Conservation (phyloP, 345 rosid genomes). For the Populus ilicifolia region DNA sequence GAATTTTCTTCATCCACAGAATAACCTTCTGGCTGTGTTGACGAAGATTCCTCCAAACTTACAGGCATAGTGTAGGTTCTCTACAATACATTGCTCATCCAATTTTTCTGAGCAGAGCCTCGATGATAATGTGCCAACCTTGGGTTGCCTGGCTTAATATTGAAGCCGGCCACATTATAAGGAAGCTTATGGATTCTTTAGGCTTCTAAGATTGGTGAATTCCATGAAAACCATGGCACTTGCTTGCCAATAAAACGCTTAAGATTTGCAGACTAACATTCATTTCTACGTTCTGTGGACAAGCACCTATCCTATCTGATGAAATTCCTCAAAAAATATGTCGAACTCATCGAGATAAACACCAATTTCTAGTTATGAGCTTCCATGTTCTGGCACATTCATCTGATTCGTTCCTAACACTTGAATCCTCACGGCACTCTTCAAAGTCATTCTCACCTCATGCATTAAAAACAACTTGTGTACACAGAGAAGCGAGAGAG, state of each 20-base stretch:
- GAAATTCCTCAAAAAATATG: neutral
- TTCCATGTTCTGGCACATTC: neutral
- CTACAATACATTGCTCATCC: slow-evolving; percentile 25
- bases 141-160: slow-evolving; percentile 10
- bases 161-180: slow-evolving; percentile 13
- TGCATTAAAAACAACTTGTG: no score
- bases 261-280: neutral
- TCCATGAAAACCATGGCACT: slow-evolving; percentile 36
- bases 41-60: slow-evolving; percentile 48
- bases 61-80: slow-evolving; percentile 38
- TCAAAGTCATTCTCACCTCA: neutral
- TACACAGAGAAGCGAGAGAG: neutral
- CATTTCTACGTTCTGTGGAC: neutral
- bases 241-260: slow-evolving; percentile 29
- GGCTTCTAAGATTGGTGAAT: slow-evolving; percentile 28
- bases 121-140: slow-evolving; percentile 25
- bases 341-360: neutral
- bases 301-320: neutral
- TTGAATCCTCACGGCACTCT: neutral
- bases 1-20: slow-evolving; percentile 25
- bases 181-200: slow-evolving; percentile 20
- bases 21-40: slow-evolving; percentile 27
- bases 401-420: neutral
- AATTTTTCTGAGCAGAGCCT: slow-evolving; percentile 27
- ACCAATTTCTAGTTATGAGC: neutral